Evolutionary conservation across 768 basidiomycete genomes (phyloP), one percentile per base, ranked within the genome.

Genomic region (Lactarius indigo): DNA sequence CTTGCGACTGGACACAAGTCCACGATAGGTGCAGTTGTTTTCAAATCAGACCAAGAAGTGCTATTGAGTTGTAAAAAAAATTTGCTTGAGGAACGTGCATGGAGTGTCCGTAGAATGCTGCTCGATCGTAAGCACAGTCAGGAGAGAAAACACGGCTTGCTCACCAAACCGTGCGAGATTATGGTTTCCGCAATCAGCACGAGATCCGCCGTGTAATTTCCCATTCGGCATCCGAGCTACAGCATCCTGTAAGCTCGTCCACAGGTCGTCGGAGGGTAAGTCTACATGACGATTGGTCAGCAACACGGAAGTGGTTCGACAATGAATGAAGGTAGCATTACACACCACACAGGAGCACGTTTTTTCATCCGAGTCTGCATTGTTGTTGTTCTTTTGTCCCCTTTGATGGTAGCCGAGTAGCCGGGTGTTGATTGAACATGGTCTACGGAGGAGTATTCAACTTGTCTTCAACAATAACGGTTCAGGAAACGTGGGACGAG

Each of bases 391-490:
- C 74, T 73, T 82, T 77, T 54, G 60, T 61, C 39, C 71, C 68
- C 47, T 63, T 65, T 12, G 68, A 72, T 5, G 84, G 79, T 20
- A 88, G 75, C 88, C 87, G 89, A 68, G 81, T 78, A 44, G 88
- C 84, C 20, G 87, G 84, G 72, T 89, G 82, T 17, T 74, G 75
- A 69, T 86, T 88, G 76, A 80, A 89, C 75, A 83, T 77, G 0
- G 86, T 83, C 91, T 90, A 92, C 12, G 86, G 86, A 0, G 90
- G 91, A 4, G 91, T 67, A 15, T 86, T 78, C 57, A 80, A 75
- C 90, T 91, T 68, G 65, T 23, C 31, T 31, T 31, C 31, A 31
- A 5, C 9, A 31, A 8, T 31, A 31, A 31, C 31, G 5, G 31
- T 31, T 31, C 31, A 8, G 31, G 31, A 26, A 35, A 57, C 5